Percentiles rank a stretch among this genome's conserved stretches.
Conservation (phyloP, 2,329 filamentous ascomycete species). For the Beauveria varroae region DNA sequence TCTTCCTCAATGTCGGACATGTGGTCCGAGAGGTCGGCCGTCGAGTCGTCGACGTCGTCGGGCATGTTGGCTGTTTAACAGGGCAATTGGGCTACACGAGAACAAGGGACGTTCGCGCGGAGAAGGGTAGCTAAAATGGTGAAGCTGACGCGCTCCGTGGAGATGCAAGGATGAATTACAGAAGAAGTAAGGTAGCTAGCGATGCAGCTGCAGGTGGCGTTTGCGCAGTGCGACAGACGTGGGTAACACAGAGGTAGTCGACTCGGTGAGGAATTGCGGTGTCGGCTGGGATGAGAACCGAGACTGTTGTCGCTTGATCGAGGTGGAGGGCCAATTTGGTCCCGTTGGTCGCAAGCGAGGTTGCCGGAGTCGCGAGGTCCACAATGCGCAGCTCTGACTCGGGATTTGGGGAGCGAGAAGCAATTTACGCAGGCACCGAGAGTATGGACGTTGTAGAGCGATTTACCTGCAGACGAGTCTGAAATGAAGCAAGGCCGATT, state of each 20-base stretch:
- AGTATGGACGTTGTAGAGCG: background rate
- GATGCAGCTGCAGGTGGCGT: background rate
- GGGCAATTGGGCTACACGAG: constrained; percentile 2
- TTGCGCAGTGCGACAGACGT: background rate
- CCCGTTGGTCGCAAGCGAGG: background rate
- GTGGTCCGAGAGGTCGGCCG: constrained; percentile 49
- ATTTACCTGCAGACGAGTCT: background rate
- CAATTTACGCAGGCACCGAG: background rate
- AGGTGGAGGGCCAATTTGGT: background rate
- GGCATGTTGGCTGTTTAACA: constrained; percentile 40
- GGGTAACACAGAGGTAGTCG: background rate
- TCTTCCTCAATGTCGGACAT: constrained; percentile 55
- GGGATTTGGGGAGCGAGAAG: background rate
- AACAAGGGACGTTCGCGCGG: background rate
- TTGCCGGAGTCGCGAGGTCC: background rate
- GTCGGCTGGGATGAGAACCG: background rate
- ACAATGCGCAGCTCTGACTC: background rate
- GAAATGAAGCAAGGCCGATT: background rate
- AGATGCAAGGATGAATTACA: background rate
- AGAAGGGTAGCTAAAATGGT: background rate
- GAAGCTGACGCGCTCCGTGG: background rate
- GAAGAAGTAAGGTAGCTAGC: background rate
- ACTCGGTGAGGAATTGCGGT: background rate
- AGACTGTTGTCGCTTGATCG: background rate
- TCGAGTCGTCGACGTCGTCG: constrained; percentile 45